phyloP scores from a whole-genome alignment of 23 red algal species.

The Agarophyton chilense region DNA sequence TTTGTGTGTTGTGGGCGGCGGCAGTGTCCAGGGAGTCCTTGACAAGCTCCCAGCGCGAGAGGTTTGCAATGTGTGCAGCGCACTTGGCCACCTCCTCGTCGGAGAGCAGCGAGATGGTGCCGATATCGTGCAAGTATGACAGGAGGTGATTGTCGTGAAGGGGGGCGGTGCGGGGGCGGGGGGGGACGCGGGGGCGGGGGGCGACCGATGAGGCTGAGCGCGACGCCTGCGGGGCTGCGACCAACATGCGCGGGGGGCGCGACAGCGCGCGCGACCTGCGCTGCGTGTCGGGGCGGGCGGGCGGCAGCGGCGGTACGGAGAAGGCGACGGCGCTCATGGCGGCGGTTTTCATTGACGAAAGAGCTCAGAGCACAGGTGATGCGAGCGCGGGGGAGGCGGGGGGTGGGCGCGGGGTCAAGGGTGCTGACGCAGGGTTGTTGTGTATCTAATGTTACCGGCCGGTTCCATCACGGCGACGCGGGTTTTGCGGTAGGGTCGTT shows the following conservation, averaged over 20 bases:
- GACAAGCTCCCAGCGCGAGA: constrained; percentile 66
- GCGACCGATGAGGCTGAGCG: background rate
- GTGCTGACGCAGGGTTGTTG: too few relatives aligned
- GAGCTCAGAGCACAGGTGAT: background rate
- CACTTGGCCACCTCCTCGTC: constrained; percentile 69
- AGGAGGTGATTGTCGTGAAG: constrained; percentile 33
- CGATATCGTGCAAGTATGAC: constrained; percentile 84
- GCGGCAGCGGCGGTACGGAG: constrained; percentile 11
- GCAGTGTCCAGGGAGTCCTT: constrained; percentile 3
- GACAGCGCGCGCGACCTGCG: constrained; percentile 1
- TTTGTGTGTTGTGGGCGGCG: background rate
- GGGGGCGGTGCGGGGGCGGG: background rate
- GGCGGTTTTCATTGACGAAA: too few relatives aligned
- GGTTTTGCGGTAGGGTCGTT: background rate
- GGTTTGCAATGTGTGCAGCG: constrained; percentile 55
- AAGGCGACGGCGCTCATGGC: background rate
- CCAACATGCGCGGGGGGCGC: background rate
- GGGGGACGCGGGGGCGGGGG: background rate
- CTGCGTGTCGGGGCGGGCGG: constrained; percentile 1
- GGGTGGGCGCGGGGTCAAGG: background rate
- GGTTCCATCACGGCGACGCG: too few relatives aligned
- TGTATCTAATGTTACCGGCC: too few relatives aligned
- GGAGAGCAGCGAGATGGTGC: constrained; percentile 60
- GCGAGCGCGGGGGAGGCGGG: background rate
- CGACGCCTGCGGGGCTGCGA: constrained; percentile 13